Conservation (phyloP, 1,139 yeast genomes). For the Kodamaea ohmeri region DNA sequence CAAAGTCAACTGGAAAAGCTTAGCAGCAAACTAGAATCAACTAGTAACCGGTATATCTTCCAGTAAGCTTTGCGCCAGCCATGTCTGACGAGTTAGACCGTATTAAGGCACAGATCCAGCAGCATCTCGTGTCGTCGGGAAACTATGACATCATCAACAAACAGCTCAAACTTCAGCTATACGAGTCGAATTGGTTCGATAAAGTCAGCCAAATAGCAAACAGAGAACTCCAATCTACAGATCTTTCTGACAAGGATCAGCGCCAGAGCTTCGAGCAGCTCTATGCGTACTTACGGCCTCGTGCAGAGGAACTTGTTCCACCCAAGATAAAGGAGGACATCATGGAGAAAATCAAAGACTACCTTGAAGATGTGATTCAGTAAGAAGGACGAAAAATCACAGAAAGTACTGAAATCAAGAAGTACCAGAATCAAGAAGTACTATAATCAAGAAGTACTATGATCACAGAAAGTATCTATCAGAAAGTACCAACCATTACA, state of each 20-base stretch:
- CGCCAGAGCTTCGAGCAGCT: conserved; percentile 52
- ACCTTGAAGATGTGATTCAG: conserved; percentile 52
- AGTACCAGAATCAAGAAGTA: not conserved
- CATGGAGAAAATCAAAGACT: conserved; percentile 54
- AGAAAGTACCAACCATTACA: too few species aligned
- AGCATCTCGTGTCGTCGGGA: conserved; percentile 71
- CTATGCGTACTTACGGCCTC: conserved; percentile 54
- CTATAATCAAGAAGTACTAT: too few species aligned
- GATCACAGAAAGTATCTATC: too few species aligned
- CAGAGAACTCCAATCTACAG: conserved; percentile 28
- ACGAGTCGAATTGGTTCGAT: conserved; percentile 86
- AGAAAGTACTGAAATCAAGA: not conserved
- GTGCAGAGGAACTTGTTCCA: conserved; percentile 71
- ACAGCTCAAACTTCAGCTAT: conserved; percentile 59
- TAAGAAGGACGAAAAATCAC: too few species aligned
- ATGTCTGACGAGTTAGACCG: conserved; percentile 44
- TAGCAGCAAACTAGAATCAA: not conserved
- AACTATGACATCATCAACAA: conserved; percentile 70
- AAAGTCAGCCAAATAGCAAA: conserved; percentile 60
- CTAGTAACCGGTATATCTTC: not conserved
- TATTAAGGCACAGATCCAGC: conserved; percentile 63
- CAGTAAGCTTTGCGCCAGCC: not conserved
- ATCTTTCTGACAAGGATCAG: conserved; percentile 29
- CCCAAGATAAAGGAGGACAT: conserved; percentile 59
- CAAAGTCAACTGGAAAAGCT: not conserved